Evolutionary conservation across 2,329 filamentous ascomycete genomes (phyloP).

Genomic region (Paecilomyces fulvus): DNA sequence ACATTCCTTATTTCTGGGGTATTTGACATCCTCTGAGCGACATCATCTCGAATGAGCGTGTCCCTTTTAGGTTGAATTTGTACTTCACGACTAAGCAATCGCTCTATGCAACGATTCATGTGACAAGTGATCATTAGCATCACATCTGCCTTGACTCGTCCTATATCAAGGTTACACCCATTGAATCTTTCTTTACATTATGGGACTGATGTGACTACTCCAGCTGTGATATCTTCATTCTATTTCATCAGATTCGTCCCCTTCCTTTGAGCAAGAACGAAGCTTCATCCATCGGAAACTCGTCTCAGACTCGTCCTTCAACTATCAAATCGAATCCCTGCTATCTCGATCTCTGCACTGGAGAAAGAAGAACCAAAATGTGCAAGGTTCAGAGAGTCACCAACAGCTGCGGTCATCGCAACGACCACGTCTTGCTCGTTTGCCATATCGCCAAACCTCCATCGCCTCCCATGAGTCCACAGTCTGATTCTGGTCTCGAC

Average conservation of each 20-base stretch:
- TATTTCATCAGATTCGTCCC: background rate
- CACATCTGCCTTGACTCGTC: background rate
- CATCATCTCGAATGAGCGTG: background rate
- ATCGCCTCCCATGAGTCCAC: background rate
- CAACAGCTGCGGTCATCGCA: slow-evolving; percentile 15
- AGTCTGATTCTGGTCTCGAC: background rate
- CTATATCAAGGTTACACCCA: background rate
- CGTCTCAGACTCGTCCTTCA: background rate
- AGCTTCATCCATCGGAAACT: background rate
- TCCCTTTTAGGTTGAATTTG: background rate
- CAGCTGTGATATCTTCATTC: background rate
- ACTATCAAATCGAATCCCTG: background rate
- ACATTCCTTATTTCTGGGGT: background rate
- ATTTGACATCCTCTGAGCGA: background rate
- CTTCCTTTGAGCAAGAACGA: background rate
- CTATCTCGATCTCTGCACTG: background rate
- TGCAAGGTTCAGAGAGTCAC: slow-evolving; percentile 14
- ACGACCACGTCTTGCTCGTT: slow-evolving; percentile 13
- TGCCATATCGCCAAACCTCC: slow-evolving; percentile 5
- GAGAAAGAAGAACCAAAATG: slow-evolving; percentile 7
- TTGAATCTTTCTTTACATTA: background rate
- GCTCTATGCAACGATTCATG: background rate
- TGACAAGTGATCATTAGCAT: background rate
- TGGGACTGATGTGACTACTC: background rate
- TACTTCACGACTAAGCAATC: background rate